Base-by-base conservation (phyloP, 2,329 filamentous ascomycete genomes). In the Penicillium sp. region DNA sequence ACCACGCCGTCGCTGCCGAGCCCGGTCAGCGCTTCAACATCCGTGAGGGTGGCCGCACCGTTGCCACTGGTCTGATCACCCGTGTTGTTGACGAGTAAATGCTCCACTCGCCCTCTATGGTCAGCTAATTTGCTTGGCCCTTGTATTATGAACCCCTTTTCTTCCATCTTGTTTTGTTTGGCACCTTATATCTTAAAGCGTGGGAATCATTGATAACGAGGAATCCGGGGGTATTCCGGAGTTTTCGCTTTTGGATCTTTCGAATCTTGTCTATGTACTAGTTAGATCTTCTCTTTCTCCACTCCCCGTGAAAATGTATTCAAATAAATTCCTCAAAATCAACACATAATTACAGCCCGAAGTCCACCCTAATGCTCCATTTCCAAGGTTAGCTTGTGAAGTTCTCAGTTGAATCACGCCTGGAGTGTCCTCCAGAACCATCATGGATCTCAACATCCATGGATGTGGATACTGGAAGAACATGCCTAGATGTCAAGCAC, bases 11-110 rank as follows among this genome's bases (percentile, higher is more conserved):
- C 69, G 93, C 93, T 56, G 79, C 97, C 60, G 94, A 99, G 81
- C 80, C 85, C 59, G 93, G 94, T 67, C 91, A 97, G 82, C 90
- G 94, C 69, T 94, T 99, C 85, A 99, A 97, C 83, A 87, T 99
- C 73, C 90, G 94, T 78, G 94, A 99, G 82, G 94, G 94, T 81
- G 92, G 93, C 68, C 86, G 90, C 67, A 94, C 90, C 56, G 89
- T 94, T 54, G 90, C 89, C 66, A 94, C 90, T 67, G 90, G 90
- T 75, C 80, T 94, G 66, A 82, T 92, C 67, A 94, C 90, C 62
- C 86, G 87, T 68, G 87, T 94, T 70, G 57, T 83, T 47, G 76
- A 78, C 64, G 76, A 78, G 65, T 72, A 69, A 69, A 63, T 44
- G 48, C 36, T 45, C 50, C 41, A 44, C 40, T 55, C 45, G 45